A percentile compares a stretch with the other conserved stretches of the same genome.
These are phyloP conservation scores for Cyclotella baltica DNA, from an alignment of 108 stramenopile genomes.

Conservation along the genomic window DNA sequence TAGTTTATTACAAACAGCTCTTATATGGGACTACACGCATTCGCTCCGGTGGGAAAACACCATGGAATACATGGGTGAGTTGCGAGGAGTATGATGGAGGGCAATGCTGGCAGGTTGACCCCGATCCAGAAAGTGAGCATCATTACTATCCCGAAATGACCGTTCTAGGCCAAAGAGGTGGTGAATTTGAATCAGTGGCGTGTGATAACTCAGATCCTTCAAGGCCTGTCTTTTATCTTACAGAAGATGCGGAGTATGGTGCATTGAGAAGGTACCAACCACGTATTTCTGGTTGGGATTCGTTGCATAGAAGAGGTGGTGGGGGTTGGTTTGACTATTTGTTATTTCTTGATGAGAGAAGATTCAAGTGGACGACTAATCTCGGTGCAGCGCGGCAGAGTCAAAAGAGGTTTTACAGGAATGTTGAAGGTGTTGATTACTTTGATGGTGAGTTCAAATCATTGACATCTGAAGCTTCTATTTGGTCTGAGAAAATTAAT, in stretches of 20 bases:
- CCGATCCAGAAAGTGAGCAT: conserved; percentile 48
- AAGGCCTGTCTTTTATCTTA: conserved; percentile 47
- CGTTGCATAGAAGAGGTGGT: conserved; percentile 22
- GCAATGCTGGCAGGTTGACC: conserved; percentile 67
- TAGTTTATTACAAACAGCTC: conserved; percentile 37
- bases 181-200: conserved; percentile 49
- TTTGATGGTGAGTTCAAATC: conserved; percentile 9
- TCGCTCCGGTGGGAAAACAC: conserved; percentile 51
- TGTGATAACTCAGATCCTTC: conserved; percentile 39
- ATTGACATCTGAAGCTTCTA: background rate
- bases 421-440: conserved; percentile 60
- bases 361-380: conserved; percentile 36
- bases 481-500: background rate
- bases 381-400: conserved; percentile 17
- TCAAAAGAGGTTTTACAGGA: conserved; percentile 22
- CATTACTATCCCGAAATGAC: conserved; percentile 26
- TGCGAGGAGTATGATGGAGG: conserved; percentile 65
- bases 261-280: conserved; percentile 49
- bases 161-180: conserved; percentile 30
- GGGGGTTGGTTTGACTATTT: conserved; percentile 20
- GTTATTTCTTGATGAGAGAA: conserved; percentile 16
- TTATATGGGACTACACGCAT: conserved; percentile 38
- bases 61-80: conserved; percentile 68
- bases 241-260: conserved; percentile 35
- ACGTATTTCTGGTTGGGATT: conserved; percentile 33